Evolutionary conservation across 306 rosid genomes (phyloP), one percentile per base, ranked within the genome.

Genomic region (Macrotyloma uniflorum): DNA sequence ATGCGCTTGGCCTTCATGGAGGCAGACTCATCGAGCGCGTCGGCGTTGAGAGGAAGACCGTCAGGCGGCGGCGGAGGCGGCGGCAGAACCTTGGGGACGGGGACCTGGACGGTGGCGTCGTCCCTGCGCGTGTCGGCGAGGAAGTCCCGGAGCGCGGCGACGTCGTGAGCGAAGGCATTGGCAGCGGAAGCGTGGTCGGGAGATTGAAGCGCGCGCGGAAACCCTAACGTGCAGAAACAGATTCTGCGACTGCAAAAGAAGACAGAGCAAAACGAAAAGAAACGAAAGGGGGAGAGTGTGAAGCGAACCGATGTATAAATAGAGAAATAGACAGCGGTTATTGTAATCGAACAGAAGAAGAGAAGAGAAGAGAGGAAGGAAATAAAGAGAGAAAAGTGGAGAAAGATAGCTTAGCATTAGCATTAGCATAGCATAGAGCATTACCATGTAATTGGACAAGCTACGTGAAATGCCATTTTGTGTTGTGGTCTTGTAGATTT

Each of bases 1-100:
- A 88, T 85, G 14, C 97, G 90, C 69, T 93, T 96, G 3, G 96
- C 93, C 87, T 91, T 95, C 30, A 91, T 91, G 10, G 99, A 88
- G 14, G 87, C 88, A 12, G 92, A 90, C 67, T 89, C 97, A 4
- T 87, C 95, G 10, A 81, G 19, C 45, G 28, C 88, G 69, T 82
- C 89, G 13, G 59, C 74, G 2, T 66, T 85, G 2, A 71, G 81
- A 6, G 73, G 82, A 4, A 55, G 75, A 8, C 54, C 86, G 8
- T 77, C 93, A 6, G 75, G 89, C 0, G 97, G 96, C 0, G 95
- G 96, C 42, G 93, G 91, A 2, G 97, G 97, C 0, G 95, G 96
- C 36, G 93, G 91, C 36, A 54, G 68, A n/a, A 91, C 93, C 79
- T 86, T 90, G 11, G 99, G 99, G 15, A 91, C 99, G 1, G 77